Base-by-base conservation (phyloP, 2,329 filamentous ascomycete species). In the Parastagonospora nodorum region DNA sequence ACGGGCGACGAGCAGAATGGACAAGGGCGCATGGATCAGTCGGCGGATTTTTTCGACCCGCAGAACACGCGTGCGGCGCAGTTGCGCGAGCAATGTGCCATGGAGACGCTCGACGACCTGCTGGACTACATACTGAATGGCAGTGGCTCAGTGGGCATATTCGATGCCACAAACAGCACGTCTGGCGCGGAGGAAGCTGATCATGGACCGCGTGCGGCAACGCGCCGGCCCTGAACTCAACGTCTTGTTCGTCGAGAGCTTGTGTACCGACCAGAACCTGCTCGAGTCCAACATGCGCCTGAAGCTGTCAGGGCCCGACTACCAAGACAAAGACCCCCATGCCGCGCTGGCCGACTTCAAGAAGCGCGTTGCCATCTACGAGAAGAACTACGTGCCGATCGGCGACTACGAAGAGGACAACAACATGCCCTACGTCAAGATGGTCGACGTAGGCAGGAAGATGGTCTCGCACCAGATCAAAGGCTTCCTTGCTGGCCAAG, bases 131-230 rank as follows among this genome's bases (percentile, higher is more conserved):
- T 99, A 9, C 79, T 97, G 30, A 80, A 87, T 19, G 82, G 87
- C 46, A 90, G 88, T 27, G 94, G 94, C 40, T 90, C 92, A 28
- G 90, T 97, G 8, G 94, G 94, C 32, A 97, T 99, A 57, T 84
- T 99, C 10, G 94, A 99, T 75, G 94, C 94, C 7, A 99, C 94
- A 7, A 99, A 99, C 77, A 97, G 92, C 77, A 99, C 94, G 0
- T n/a, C 82, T 96, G 42, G 84, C 90, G 57, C 88, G 94, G 32
- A 85, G 94, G 42, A 87, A 93, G 74, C 82, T 89, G 24, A 84
- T 99, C 48, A 91, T 96, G 65, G 84, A 93, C 53, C 88, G 86
- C 60, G 90, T 97, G 66, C 89, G 90, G 64, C 78, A 86, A 45
- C 84, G 90, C 45, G 93, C 95, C 61, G 92, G 93, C 2, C 89